Conservation (phyloP, 305 asterid genomes). For the Solanum hybrid region DNA sequence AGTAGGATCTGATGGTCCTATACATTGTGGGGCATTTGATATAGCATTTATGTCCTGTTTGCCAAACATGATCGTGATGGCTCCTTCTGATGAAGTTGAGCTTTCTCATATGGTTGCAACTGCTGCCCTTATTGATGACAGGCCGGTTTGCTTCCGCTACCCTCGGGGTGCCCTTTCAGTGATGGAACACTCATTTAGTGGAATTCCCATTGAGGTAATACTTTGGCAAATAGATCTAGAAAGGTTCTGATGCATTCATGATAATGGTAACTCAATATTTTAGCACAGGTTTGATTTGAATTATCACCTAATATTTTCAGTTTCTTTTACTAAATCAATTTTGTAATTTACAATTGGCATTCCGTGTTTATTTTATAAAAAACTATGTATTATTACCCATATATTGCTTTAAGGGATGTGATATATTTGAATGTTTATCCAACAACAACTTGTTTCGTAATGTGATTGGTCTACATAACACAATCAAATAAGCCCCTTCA, state of each 20-base stretch:
- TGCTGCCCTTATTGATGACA: constrained; percentile 54
- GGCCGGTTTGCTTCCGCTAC: constrained; percentile 85
- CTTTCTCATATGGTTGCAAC: constrained; percentile 78
- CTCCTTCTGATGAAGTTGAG: constrained; percentile 86
- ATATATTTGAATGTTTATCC: background rate
- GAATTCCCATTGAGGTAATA: constrained; percentile 65
- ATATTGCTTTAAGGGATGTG: background rate
- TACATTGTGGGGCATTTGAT: constrained; percentile 78
- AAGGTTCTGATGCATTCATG: background rate
- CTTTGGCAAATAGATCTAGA: background rate
- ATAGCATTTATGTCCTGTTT: constrained; percentile 87
- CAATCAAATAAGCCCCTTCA: background rate
- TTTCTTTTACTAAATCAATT: background rate
- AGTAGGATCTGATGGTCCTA: constrained; percentile 79
- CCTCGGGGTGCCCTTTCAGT: constrained; percentile 69
- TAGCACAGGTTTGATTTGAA: background rate
- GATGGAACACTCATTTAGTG: constrained; percentile 17
- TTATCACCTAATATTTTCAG: background rate
- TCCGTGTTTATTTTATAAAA: background rate
- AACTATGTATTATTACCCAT: background rate
- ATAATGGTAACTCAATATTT: background rate
- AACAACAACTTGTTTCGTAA: background rate
- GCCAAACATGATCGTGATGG: constrained; percentile 98
- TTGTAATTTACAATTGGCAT: background rate
- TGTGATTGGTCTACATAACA: background rate